These are phyloP conservation scores for Begonia peltatifolia DNA, from an alignment of 306 rosid genomes.

Conservation along the genomic window DNA sequence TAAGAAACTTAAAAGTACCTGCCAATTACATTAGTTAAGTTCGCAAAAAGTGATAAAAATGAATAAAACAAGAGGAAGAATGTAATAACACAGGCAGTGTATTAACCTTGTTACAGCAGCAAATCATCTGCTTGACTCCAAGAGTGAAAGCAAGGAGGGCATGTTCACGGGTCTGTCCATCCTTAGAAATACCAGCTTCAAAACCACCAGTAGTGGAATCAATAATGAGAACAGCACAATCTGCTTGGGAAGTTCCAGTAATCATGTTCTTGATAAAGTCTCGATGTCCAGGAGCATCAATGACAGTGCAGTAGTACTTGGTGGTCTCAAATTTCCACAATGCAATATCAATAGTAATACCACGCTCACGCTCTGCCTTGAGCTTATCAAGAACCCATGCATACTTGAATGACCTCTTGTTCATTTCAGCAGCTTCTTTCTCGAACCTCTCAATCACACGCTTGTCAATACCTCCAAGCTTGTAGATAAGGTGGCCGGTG, in stretches of 20 bases:
- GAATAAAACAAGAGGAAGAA: not conserved
- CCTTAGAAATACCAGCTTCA: slow-evolving; percentile 16
- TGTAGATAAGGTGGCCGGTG: slow-evolving; percentile 18
- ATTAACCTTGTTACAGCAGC: slow-evolving; percentile 16
- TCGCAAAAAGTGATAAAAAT: not conserved
- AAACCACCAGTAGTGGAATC: slow-evolving; percentile 18
- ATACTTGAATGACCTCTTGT: slow-evolving; percentile 16
- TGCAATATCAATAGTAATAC: slow-evolving; percentile 17
- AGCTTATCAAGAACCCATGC: slow-evolving; percentile 14
- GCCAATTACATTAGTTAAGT: not conserved
- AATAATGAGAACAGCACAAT: slow-evolving; percentile 18
- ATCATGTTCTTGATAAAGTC: slow-evolving; percentile 41
- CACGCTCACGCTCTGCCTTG: slow-evolving; percentile 18
- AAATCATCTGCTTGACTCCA: slow-evolving; percentile 18
- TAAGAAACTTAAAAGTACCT: too few species aligned
- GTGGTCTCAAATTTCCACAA: slow-evolving; percentile 14
- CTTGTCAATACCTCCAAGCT: slow-evolving; percentile 19
- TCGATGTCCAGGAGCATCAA: slow-evolving; percentile 31
- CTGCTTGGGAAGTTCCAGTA: slow-evolving; percentile 42
- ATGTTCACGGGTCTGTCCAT: slow-evolving; percentile 16
- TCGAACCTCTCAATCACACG: slow-evolving; percentile 17
- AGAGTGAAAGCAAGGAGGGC: slow-evolving; percentile 14
- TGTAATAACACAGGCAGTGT: not conserved
- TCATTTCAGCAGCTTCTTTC: slow-evolving; percentile 18
- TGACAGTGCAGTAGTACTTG: slow-evolving; percentile 41